phyloP scores from a whole-genome alignment of 345 rosid species.

The Eucalyptus pumila region DNA sequence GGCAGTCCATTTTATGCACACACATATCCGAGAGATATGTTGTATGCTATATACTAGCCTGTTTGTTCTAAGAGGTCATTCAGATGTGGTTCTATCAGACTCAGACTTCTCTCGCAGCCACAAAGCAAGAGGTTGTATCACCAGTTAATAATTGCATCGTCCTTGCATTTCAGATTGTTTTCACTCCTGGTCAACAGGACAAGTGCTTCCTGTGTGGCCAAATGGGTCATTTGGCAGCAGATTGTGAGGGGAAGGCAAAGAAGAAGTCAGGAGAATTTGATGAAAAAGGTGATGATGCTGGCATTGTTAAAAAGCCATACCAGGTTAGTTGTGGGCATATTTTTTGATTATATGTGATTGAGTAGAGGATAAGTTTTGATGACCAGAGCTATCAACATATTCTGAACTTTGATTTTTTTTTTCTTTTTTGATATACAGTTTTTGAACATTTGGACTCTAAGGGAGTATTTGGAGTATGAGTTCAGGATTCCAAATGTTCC shows the following conservation, averaged over 20 bases:
- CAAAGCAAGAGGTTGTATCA: not conserved
- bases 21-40: not conserved
- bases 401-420: not conserved
- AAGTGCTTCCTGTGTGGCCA: conserved; percentile 96
- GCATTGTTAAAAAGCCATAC: conserved; percentile 69
- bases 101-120: not conserved
- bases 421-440: conserved; percentile 34
- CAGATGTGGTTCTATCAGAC: not conserved
- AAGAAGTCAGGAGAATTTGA: conserved; percentile 85
- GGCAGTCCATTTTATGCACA: not conserved
- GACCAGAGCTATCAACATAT: not conserved
- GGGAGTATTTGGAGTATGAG: conserved; percentile 88
- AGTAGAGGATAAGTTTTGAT: not conserved
- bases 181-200: conserved; percentile 64
- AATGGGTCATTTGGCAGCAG: conserved; percentile 80
- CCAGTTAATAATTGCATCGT: not conserved
- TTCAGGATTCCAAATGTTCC: conserved; percentile 44
- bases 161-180: conserved; percentile 44
- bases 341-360: not conserved
- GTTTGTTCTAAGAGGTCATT: not conserved
- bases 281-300: conserved; percentile 64
- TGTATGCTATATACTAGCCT: not conserved
- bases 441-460: conserved; percentile 82
- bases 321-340: conserved; percentile 36
- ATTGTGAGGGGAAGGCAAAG: conserved; percentile 85